Evolutionary conservation across 805 yeast genomes (phyloP).

Genomic region (Lipomyces oligophaga): DNA sequence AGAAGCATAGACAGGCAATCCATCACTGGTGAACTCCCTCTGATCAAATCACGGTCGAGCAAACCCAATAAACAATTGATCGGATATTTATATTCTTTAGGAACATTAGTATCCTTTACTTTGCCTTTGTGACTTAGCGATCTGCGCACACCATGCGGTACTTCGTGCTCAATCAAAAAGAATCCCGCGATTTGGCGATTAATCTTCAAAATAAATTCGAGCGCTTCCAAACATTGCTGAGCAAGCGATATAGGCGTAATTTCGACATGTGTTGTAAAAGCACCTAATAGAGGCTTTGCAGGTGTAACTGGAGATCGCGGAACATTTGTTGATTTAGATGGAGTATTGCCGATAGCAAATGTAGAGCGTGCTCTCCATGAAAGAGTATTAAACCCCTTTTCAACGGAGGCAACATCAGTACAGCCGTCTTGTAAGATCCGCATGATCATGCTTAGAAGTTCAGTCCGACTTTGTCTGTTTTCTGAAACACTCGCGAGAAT

Average conservation of each 20-base stretch:
- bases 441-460: constrained; percentile 63
- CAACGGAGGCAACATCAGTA: constrained; percentile 54
- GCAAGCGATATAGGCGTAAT: constrained; percentile 69
- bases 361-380: constrained; percentile 46
- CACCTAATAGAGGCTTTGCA: constrained; percentile 2
- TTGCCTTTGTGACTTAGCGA: constrained; percentile 38
- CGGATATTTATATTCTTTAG: constrained; percentile 50
- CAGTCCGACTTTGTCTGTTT: constrained; percentile 74
- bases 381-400: constrained; percentile 56
- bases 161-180: constrained; percentile 74
- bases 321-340: constrained; percentile 22
- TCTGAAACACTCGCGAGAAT: constrained; percentile 64
- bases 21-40: constrained; percentile 70
- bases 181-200: constrained; percentile 67
- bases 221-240: constrained; percentile 69
- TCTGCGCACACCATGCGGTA: constrained; percentile 38
- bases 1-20: constrained; percentile 71
- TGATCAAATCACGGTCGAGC: constrained; percentile 59
- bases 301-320: constrained; percentile 22
- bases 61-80: constrained; percentile 63
- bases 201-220: constrained; percentile 65
- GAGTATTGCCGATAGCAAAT: constrained; percentile 25
- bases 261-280: constrained; percentile 35
- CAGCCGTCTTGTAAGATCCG: constrained; percentile 76
- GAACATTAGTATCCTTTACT: constrained; percentile 36